These are phyloP conservation scores for Alternaria brassicae DNA, from an alignment of 2,329 filamentous ascomycete genomes.

Conservation along the genomic window DNA sequence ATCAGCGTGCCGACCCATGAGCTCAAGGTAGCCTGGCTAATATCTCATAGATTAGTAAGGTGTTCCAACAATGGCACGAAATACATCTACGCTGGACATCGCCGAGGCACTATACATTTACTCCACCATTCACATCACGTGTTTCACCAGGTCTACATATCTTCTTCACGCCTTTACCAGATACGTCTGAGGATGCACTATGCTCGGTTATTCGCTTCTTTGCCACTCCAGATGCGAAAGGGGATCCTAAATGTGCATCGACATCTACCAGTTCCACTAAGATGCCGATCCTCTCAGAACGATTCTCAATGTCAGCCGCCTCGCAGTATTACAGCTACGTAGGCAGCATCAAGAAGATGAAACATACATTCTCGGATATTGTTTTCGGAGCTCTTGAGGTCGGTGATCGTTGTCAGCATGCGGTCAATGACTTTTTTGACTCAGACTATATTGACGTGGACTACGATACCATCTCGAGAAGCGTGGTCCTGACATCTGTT, in stretches of 20 bases:
- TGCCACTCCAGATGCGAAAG: constrained; percentile 65
- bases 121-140: constrained; percentile 76
- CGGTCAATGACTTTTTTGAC: constrained; percentile 56
- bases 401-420: constrained; percentile 56
- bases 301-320: constrained; percentile 68
- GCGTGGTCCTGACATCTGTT: constrained; percentile 69
- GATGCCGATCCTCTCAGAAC: constrained; percentile 62
- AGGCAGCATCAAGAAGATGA: constrained; percentile 63
- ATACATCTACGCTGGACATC: constrained; percentile 83
- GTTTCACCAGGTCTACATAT: constrained; percentile 82
- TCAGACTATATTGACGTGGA: constrained; percentile 78
- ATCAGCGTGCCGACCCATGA: not conserved
- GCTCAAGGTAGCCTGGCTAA: not conserved
- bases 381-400: constrained; percentile 55
- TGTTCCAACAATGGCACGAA: constrained; percentile 71
- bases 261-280: constrained; percentile 67
- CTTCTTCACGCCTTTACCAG: constrained; percentile 69
- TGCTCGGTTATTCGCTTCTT: constrained; percentile 65
- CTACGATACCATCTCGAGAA: constrained; percentile 72
- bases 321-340: constrained; percentile 76
- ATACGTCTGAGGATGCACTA: constrained; percentile 49
- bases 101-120: constrained; percentile 61
- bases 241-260: constrained; percentile 64
- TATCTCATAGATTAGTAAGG: constrained; percentile 60
- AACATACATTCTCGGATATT: constrained; percentile 59